Percentiles rank a stretch among this genome's conserved stretches.
Conservation (phyloP, 441 rosid species). For the Flueggea neowawraea region DNA sequence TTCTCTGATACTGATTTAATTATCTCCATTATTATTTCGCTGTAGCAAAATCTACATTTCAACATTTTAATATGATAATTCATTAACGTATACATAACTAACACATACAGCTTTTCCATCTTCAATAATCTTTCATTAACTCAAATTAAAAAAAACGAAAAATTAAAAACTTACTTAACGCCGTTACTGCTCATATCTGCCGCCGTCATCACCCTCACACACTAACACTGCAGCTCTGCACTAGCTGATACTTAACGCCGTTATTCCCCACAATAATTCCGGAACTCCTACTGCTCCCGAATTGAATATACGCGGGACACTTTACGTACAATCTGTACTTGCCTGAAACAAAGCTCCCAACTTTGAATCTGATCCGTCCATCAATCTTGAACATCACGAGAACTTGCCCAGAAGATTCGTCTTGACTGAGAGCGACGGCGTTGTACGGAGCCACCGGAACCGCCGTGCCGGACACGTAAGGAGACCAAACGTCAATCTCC, state of each 20-base stretch:
- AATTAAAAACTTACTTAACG: slow-evolving; percentile 18
- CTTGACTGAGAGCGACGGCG: slow-evolving; percentile 31
- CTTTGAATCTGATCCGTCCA: slow-evolving; percentile 83
- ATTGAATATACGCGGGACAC: slow-evolving; percentile 52
- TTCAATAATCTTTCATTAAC: too few species aligned
- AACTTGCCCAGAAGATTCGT: slow-evolving; percentile 42
- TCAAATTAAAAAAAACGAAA: not conserved
- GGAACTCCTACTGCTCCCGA: slow-evolving; percentile 33
- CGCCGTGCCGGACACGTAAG: slow-evolving; percentile 47
- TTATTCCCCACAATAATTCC: slow-evolving; percentile 47
- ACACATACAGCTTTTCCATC: too few species aligned
- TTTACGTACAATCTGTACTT: slow-evolving; percentile 53
- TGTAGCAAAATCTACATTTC: too few species aligned
- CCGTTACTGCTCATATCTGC: slow-evolving; percentile 19
- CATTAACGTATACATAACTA: too few species aligned
- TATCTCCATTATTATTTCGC: too few species aligned
- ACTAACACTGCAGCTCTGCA: slow-evolving; percentile 55
- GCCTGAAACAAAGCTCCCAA: slow-evolving; percentile 58
- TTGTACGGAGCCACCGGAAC: slow-evolving; percentile 83
- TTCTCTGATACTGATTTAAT: too few species aligned
- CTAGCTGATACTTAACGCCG: slow-evolving; percentile 55
- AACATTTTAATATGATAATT: too few species aligned
- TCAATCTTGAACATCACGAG: slow-evolving; percentile 48
- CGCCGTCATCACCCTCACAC: slow-evolving; percentile 21
- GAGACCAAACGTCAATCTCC: slow-evolving; percentile 77